Base-by-base conservation (phyloP, 768 basidiomycete species). In the Mycena galopus region DNA sequence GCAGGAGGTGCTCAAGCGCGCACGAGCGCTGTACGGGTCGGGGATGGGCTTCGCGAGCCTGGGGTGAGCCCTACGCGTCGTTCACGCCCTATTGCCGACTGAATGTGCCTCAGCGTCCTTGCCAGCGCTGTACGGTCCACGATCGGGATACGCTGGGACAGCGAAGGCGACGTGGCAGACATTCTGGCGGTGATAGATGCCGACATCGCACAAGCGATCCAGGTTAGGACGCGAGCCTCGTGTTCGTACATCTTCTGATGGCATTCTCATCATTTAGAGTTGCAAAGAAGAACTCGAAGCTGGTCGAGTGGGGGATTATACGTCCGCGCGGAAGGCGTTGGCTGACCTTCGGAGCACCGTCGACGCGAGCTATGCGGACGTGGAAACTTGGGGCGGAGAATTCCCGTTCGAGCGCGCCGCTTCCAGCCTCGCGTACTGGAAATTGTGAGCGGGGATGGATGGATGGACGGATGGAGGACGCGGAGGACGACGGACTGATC, bases 11-110 rank as follows among this genome's bases (percentile, higher is more conserved):
- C 71, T 75, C 10, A 59, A 65, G 65, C 74, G 74, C 0, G 74
- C 74, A 19, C 39, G 74, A 0, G 74, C 74, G 8, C 64, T 75
- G n/a, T 75, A 75, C 55, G 74, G 74, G 5, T 75, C 74, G 9
- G 74, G 74, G 10, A 75, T 75, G 74, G 74, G 74, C 14, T 75
- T 75, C 53, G 67, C 74, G 11, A 72, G 71, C 55, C 42, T 75
- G 6, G 65, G 74, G 74, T 75, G 47, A 23, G 74, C 33, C 6
- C 14, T 33, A 8, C 37, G 2, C 44, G 21, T n/a, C 25, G 16
- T 6, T 44, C 44, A 16, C 42, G n/a, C 11, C 5, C 4, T 12
- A 5, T 44, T 29, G 23, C 4, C 23, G 33, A 62, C n/a, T 50
- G n/a, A 62, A 29, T 19, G 19, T 17, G 2, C 11, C 3, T 14